Conservation (phyloP, 1,284 basidiomycete species). For the Ganoderma sp. region DNA sequence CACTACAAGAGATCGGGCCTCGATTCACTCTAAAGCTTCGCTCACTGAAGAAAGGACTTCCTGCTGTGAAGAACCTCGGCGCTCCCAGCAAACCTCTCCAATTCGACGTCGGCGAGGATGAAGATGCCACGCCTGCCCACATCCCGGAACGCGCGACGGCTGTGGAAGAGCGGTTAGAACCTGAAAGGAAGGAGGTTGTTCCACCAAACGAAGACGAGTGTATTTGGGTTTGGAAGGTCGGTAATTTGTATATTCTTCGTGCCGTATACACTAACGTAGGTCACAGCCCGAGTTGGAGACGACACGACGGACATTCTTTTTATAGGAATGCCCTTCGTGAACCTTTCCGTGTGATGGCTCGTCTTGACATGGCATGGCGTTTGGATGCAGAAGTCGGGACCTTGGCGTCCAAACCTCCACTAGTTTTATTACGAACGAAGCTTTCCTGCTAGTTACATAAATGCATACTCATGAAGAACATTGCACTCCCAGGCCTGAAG, state of each 20-base stretch:
- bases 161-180: background rate
- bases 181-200: conserved; percentile 36
- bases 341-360: background rate
- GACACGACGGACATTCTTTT: conserved; percentile 79
- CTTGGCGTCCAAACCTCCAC: background rate
- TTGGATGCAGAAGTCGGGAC: background rate
- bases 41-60: conserved; percentile 88
- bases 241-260: conserved; percentile 31
- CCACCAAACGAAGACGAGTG: conserved; percentile 74
- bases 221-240: conserved; percentile 83
- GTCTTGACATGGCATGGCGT: background rate
- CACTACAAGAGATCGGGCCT: conserved; percentile 97
- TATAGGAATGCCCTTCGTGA: conserved; percentile 46
- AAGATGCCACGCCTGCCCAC: conserved; percentile 42
- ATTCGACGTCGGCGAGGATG: conserved; percentile 61
- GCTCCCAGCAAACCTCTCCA: conserved; percentile 62
- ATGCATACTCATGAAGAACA: background rate
- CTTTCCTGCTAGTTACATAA: no score
- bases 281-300: conserved; percentile 78
- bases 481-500: background rate
- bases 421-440: background rate
- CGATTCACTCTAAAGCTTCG: conserved; percentile 95
- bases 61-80: conserved; percentile 74
- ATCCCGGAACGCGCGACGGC: background rate
- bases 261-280: conserved; percentile 9